These are phyloP conservation scores for Suillus subalutaceus DNA, from an alignment of 768 basidiomycete species.

Conservation along the genomic window DNA sequence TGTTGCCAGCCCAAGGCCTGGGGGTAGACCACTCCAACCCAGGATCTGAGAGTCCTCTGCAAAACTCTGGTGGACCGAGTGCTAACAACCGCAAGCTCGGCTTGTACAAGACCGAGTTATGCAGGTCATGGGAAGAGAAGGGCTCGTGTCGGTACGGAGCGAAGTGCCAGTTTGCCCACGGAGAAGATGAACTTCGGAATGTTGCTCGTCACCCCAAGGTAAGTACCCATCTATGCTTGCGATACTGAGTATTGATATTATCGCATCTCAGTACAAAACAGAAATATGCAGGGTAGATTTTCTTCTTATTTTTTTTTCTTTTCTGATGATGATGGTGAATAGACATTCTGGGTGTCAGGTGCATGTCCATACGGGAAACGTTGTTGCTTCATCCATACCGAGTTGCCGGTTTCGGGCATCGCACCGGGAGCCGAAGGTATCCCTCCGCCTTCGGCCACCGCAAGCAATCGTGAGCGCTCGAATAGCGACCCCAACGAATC, in stretches of 20 bases:
- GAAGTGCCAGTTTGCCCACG: constrained; percentile 94
- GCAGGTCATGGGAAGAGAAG: constrained; percentile 93
- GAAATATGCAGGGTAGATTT: constrained; percentile 84
- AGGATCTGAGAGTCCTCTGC: constrained; percentile 21
- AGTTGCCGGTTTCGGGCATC: constrained; percentile 67
- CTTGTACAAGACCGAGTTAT: constrained; percentile 89
- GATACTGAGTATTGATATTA: constrained; percentile 14
- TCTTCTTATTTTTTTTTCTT: background rate
- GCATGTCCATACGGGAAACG: constrained; percentile 92
- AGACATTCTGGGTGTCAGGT: constrained; percentile 95
- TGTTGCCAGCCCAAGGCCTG: constrained; percentile 46
- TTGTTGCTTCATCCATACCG: constrained; percentile 94
- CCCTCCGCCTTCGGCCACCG: constrained; percentile 52
- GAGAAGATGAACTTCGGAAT: constrained; percentile 82
- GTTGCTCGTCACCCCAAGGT: constrained; percentile 92
- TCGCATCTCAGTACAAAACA: constrained; percentile 74
- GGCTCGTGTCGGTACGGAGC: constrained; percentile 82
- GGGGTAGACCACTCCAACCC: constrained; percentile 43
- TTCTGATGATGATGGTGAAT: constrained; percentile 20
- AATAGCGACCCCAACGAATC: constrained; percentile 82
- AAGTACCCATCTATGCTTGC: constrained; percentile 19
- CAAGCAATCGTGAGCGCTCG: constrained; percentile 66
- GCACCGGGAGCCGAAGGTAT: constrained; percentile 56
- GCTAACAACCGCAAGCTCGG: constrained; percentile 91
- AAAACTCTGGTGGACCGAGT: constrained; percentile 66